Conservation (phyloP, 2,329 filamentous ascomycete genomes). For the Ceratocystis huliohia region DNA sequence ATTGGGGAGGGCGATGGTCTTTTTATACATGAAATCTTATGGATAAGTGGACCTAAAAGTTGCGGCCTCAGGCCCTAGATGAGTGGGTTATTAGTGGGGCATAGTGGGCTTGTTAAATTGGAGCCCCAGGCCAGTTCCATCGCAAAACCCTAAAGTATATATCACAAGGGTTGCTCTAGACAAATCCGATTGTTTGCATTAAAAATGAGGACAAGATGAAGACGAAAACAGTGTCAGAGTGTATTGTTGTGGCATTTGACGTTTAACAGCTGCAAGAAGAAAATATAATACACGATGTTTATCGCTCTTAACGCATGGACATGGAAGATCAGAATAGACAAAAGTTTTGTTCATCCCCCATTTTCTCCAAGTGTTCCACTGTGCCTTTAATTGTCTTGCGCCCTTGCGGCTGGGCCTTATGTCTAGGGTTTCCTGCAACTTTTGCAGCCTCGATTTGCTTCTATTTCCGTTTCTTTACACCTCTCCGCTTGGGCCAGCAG, state of each 20-base stretch:
- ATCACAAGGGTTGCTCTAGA: background rate
- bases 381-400: background rate
- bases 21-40: background rate
- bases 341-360: background rate
- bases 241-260: too few relatives aligned
- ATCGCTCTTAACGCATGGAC: background rate
- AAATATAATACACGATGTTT: background rate
- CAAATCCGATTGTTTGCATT: background rate
- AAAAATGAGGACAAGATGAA: too few relatives aligned
- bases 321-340: background rate
- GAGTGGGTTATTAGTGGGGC: background rate
- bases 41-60: constrained; percentile 2
- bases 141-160: rapidly evolving
- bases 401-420: background rate
- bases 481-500: background rate
- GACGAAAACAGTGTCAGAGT: too few relatives aligned
- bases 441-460: background rate
- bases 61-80: constrained; percentile 3
- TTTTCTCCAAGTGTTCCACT: background rate
- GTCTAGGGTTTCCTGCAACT: background rate
- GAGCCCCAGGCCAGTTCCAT: background rate
- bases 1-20: background rate
- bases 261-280: background rate
- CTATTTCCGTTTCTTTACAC: background rate
- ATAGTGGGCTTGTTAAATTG: background rate